Evolutionary conservation across 2,329 filamentous ascomycete genomes (phyloP).

Genomic region (Ceratocystis variospora): DNA sequence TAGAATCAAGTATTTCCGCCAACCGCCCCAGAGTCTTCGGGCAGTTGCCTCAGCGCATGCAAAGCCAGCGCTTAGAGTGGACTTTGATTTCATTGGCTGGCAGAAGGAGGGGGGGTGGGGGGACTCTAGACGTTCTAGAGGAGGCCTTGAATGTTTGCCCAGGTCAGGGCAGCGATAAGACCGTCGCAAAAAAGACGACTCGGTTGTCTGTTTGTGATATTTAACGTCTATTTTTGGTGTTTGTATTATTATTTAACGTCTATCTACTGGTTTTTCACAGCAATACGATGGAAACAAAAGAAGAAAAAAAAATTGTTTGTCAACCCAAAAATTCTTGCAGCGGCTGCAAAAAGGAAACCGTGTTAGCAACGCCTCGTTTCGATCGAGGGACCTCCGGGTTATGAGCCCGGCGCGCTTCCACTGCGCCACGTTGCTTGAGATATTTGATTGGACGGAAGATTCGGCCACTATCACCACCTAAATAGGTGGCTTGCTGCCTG

Average conservation of each 20-base stretch:
- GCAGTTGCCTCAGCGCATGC: neutral
- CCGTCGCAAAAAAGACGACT: too few species aligned
- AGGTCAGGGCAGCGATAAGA: too few species aligned
- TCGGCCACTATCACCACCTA: neutral
- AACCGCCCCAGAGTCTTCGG: neutral
- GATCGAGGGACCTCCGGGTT: slow-evolving; percentile 15
- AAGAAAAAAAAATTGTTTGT: neutral
- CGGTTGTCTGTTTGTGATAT: too few species aligned
- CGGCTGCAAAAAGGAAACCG: neutral
- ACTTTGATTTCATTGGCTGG: neutral
- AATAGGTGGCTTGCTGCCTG: neutral
- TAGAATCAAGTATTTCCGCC: neutral
- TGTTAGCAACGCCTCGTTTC: slow-evolving; percentile 12
- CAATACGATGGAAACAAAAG: neutral
- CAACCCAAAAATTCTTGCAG: too few species aligned
- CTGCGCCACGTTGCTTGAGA: slow-evolving; percentile 10
- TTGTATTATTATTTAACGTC: too few species aligned
- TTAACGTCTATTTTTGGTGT: too few species aligned
- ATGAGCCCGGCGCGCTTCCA: slow-evolving; percentile 17
- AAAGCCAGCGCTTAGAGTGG: neutral
- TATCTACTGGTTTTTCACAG: too few species aligned
- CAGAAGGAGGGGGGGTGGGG: neutral
- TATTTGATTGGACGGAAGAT: neutral
- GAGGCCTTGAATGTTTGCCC: too few species aligned
- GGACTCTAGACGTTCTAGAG: neutral